A percentile compares a stretch with the other conserved stretches of the same genome.
These are phyloP conservation scores for Rhododendron ovatum DNA, from an alignment of 148 eudicot species.

Conservation along the genomic window DNA sequence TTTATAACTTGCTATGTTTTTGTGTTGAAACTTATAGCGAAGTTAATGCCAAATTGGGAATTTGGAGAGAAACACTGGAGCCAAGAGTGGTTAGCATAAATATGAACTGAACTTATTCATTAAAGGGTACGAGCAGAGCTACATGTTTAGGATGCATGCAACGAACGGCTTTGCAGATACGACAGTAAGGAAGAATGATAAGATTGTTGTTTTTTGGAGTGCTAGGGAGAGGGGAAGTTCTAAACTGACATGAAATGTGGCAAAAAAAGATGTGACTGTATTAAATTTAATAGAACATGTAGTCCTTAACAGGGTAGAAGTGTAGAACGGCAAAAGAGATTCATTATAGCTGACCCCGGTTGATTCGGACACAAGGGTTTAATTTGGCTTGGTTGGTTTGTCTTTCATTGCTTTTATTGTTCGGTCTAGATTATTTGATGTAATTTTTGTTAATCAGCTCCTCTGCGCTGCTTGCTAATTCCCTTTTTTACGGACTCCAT, in stretches of 20 bases:
- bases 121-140: not conserved
- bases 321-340: not conserved
- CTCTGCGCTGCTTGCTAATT: not conserved
- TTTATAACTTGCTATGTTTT: not conserved
- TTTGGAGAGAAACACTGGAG: not conserved
- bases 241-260: not conserved
- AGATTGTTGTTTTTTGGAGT: not conserved
- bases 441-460: not conserved
- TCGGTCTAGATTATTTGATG: not conserved
- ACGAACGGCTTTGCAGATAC: not conserved
- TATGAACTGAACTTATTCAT: not conserved
- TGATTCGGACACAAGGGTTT: not conserved
- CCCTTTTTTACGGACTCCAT: not conserved
- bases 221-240: not conserved
- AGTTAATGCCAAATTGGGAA: not conserved
- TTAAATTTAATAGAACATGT: not conserved
- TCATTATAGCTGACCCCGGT: not conserved
- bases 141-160: not conserved
- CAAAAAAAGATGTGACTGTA: not conserved
- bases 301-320: not conserved
- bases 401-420: not conserved
- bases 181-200: not conserved
- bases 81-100: not conserved
- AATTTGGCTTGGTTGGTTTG: not conserved
- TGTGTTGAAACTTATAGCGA: not conserved